Evolutionary conservation across 139 green algal genomes (phyloP).

Genomic region (Micractinium conductrix): DNA sequence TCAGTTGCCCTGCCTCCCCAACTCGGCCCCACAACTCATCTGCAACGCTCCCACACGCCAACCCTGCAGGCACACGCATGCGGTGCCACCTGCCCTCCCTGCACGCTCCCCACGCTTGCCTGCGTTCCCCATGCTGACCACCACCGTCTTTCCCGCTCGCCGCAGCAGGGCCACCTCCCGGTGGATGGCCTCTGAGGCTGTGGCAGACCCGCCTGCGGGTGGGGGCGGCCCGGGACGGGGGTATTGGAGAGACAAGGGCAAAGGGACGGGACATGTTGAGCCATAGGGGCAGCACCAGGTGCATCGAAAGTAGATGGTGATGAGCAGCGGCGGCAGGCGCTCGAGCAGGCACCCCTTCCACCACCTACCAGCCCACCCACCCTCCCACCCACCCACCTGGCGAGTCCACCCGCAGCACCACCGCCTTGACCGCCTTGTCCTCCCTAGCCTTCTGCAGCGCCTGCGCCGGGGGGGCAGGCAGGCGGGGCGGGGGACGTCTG

Average conservation of each 20-base stretch:
- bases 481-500: no score
- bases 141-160: constrained; percentile 82
- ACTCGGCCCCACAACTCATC: no score
- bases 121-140: constrained; percentile 92
- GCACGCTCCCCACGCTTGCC: no score
- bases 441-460: constrained; percentile 46
- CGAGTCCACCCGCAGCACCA: constrained; percentile 90
- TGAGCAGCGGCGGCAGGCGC: no score
- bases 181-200: constrained; percentile 78
- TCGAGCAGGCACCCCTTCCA: background rate
- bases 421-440: constrained; percentile 54
- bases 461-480: background rate
- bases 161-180: constrained; percentile 69
- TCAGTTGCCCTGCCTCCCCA: no score
- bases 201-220: constrained; percentile 9
- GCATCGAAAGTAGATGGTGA: no score
- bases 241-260: no score
- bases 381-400: constrained; percentile 59
- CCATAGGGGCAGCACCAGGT: no score
- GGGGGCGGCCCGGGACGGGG: no score
- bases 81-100: no score
- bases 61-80: no score
- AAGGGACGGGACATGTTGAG: background rate
- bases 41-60: no score
- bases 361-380: background rate